These are phyloP conservation scores for Amanita inopinata DNA, from an alignment of 768 basidiomycete species.

Conservation along the genomic window DNA sequence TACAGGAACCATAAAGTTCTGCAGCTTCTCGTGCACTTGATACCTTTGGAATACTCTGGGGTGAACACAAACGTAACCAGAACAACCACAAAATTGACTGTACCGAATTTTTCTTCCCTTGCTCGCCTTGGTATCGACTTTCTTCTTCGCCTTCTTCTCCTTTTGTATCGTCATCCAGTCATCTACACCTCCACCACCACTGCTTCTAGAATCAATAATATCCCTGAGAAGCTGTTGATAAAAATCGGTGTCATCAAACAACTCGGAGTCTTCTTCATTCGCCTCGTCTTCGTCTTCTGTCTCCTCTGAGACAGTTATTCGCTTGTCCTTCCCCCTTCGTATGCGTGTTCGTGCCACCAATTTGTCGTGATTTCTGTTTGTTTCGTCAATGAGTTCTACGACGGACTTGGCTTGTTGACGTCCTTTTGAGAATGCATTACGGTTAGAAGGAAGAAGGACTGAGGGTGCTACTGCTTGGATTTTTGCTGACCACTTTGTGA, in stretches of 20 bases:
- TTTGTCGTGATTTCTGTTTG: constrained; percentile 46
- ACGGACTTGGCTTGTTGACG: constrained; percentile 52
- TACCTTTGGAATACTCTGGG: constrained; percentile 38
- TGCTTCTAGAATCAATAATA: constrained; percentile 66
- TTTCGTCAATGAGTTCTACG: constrained; percentile 71
- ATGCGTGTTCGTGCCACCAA: constrained; percentile 56
- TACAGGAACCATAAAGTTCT: constrained; percentile 95
- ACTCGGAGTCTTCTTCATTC: constrained; percentile 30
- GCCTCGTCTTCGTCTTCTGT: constrained; percentile 23
- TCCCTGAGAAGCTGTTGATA: constrained; percentile 90
- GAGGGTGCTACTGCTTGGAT: constrained; percentile 87
- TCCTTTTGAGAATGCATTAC: constrained; percentile 57
- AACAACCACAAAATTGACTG: constrained; percentile 15
- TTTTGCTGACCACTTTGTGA: constrained; percentile 94
- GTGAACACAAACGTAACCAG: neutral
- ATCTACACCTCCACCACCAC: constrained; percentile 31
- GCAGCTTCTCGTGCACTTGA: constrained; percentile 91
- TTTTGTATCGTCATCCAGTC: constrained; percentile 62
- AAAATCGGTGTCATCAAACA: constrained; percentile 88
- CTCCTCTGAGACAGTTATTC: constrained; percentile 29
- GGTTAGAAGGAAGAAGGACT: constrained; percentile 57
- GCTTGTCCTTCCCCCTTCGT: constrained; percentile 36
- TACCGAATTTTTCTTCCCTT: constrained; percentile 93
- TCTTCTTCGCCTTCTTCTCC: constrained; percentile 68
- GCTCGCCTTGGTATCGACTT: constrained; percentile 92